Evolutionary conservation across 192 early-diverging fungal species (phyloP).

Genomic region (Umbelopsis sp.): DNA sequence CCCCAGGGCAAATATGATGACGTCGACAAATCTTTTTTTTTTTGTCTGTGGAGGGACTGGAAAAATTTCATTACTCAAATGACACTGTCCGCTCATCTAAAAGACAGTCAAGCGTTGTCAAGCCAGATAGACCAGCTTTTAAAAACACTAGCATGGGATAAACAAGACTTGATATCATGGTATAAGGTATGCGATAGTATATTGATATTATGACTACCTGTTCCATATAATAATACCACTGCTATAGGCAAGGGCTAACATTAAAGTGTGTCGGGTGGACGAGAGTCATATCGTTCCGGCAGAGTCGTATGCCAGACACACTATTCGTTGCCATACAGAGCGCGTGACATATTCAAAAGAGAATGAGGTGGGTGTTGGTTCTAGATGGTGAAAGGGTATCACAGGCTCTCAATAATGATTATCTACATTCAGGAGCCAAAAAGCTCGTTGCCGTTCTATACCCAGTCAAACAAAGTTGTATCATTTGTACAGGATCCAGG

Average conservation of each 20-base stretch:
- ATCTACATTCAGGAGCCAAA: neutral
- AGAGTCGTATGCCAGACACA: neutral
- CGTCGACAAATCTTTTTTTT: constrained; percentile 11
- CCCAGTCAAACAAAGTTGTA: neutral
- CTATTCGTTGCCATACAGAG: neutral
- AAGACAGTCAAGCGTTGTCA: neutral
- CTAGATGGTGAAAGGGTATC: neutral
- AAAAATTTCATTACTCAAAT: neutral
- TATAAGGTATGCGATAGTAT: neutral
- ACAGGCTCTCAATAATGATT: neutral
- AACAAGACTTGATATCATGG: neutral
- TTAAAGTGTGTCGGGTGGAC: neutral
- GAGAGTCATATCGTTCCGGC: neutral
- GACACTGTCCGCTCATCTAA: neutral
- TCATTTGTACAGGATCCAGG: neutral
- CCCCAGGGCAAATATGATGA: constrained; percentile 1
- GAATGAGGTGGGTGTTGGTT: neutral
- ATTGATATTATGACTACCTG: neutral
- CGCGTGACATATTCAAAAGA: neutral
- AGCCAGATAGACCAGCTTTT: neutral
- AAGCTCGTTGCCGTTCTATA: constrained; percentile 5
- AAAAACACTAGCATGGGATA: neutral
- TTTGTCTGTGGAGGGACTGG: neutral
- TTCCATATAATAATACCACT: neutral
- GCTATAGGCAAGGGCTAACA: neutral